Percentiles rank a stretch among this genome's conserved stretches.
These are phyloP conservation scores for Crithidia expoeki DNA, from an alignment of 208 protist species.

Conservation along the genomic window DNA sequence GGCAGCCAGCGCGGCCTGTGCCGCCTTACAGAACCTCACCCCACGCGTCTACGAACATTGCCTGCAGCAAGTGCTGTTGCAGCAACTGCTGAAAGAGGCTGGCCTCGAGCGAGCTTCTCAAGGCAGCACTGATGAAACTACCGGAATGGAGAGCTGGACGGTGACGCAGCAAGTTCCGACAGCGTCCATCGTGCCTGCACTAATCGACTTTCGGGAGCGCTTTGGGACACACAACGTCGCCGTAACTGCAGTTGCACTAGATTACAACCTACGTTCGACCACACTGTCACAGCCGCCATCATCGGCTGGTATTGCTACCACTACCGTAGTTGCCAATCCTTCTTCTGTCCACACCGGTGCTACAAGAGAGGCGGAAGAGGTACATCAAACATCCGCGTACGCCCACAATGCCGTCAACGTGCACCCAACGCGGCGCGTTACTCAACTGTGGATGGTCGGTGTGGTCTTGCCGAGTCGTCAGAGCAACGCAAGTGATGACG, in stretches of 20 bases:
- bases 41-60: slow-evolving; percentile 36
- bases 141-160: slow-evolving; percentile 19
- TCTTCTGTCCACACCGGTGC: too few relatives aligned
- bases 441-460: slow-evolving; percentile 35
- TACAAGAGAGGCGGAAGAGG: slow-evolving; percentile 4
- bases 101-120: slow-evolving; percentile 10
- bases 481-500: neutral
- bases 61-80: slow-evolving; percentile 32
- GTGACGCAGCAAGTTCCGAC: slow-evolving; percentile 33
- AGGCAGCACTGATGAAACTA: neutral
- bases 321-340: too few relatives aligned
- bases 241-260: slow-evolving; percentile 16
- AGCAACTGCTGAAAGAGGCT: slow-evolving; percentile 27
- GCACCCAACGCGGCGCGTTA: slow-evolving; percentile 28
- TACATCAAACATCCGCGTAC: slow-evolving; percentile 31
- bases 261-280: slow-evolving; percentile 7
- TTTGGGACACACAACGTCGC: slow-evolving; percentile 37
- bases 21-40: slow-evolving; percentile 20
- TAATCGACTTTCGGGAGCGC: slow-evolving; percentile 32
- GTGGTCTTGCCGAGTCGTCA: slow-evolving; percentile 15
- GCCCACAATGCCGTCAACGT: slow-evolving; percentile 40
- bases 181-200: slow-evolving; percentile 24
- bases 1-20: slow-evolving; percentile 17
- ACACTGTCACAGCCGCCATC: neutral
- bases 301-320: too few relatives aligned